These are phyloP conservation scores for Coffea humblotiana DNA, from an alignment of 305 asterid genomes.

Conservation along the genomic window DNA sequence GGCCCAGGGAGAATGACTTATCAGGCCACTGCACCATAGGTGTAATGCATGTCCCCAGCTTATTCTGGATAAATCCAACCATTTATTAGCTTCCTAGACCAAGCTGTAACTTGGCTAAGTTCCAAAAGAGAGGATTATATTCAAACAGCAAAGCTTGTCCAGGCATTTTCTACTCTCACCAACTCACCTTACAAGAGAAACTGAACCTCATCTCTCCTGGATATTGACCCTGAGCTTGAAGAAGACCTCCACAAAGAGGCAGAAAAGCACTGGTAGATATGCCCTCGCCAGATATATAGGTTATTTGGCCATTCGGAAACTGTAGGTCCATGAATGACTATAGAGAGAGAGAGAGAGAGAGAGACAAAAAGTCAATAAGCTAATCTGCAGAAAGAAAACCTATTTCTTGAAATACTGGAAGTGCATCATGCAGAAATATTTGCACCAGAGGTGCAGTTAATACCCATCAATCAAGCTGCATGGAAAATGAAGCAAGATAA, in stretches of 20 bases:
- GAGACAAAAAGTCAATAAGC: not conserved
- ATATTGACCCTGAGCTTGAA: slow-evolving; percentile 95
- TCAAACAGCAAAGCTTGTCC: slow-evolving; percentile 15
- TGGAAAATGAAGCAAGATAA: not conserved
- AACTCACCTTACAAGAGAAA: slow-evolving; percentile 91
- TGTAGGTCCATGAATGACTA: slow-evolving; percentile 99
- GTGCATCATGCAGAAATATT: not conserved
- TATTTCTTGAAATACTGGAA: not conserved
- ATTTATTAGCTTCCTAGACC: not conserved
- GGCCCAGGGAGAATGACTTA: slow-evolving; percentile 74
- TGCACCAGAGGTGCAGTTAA: not conserved
- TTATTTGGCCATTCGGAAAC: slow-evolving; percentile 95
- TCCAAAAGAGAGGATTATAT: not conserved
- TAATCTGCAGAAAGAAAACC: not conserved
- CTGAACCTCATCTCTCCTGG: slow-evolving; percentile 97
- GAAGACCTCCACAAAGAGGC: slow-evolving; percentile 86
- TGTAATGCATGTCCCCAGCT: slow-evolving; percentile 85
- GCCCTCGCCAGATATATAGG: slow-evolving; percentile 93
- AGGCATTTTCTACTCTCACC: slow-evolving; percentile 17
- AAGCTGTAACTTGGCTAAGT: not conserved
- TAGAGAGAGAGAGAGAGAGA: slow-evolving; percentile 25
- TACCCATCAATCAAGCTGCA: not conserved
- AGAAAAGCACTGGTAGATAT: slow-evolving; percentile 82
- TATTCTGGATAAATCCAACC: slow-evolving; percentile 51
- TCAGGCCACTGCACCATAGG: slow-evolving; percentile 92